Evolutionary conservation across 805 yeast genomes (phyloP).

Genomic region (Spathaspora boniae): DNA sequence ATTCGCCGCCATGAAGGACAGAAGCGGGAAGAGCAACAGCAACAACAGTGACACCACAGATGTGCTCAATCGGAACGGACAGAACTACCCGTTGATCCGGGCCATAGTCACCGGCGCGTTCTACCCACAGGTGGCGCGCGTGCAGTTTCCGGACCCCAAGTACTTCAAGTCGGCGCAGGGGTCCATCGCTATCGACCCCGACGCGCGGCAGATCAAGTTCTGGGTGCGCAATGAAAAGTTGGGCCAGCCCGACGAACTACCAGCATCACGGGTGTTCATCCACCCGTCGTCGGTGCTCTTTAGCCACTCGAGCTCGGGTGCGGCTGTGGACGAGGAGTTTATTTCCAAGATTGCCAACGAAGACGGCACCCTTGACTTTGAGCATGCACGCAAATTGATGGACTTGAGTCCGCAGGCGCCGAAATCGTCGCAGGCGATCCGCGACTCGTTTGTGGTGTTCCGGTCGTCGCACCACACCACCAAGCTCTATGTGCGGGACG

Average conservation of each 20-base stretch:
- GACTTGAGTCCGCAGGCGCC: slow-evolving; percentile 40
- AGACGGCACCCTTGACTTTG: slow-evolving; percentile 38
- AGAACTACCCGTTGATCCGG: slow-evolving; percentile 50
- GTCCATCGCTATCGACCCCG: slow-evolving; percentile 82
- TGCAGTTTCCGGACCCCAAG: slow-evolving; percentile 79
- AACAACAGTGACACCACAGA: slow-evolving; percentile 9
- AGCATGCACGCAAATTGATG: slow-evolving; percentile 24
- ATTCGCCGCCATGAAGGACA: slow-evolving; percentile 52
- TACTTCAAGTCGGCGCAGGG: slow-evolving; percentile 70
- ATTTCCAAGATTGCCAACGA: slow-evolving; percentile 20
- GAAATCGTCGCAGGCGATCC: slow-evolving; percentile 30
- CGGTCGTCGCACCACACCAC: slow-evolving; percentile 58
- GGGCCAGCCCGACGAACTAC: slow-evolving; percentile 27
- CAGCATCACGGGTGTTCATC: slow-evolving; percentile 70
- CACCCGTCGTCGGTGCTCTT: slow-evolving; percentile 86
- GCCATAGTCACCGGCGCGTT: slow-evolving; percentile 76
- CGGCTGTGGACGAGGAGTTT: slow-evolving; percentile 7
- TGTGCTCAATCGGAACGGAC: slow-evolving; percentile 48
- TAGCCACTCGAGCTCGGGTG: slow-evolving; percentile 33
- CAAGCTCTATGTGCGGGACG: slow-evolving; percentile 66
- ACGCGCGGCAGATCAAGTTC: slow-evolving; percentile 64
- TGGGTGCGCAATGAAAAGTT: slow-evolving; percentile 65
- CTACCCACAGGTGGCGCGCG: slow-evolving; percentile 79
- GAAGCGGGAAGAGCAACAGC: slow-evolving; percentile 10
- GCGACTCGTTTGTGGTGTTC: slow-evolving; percentile 62